These are phyloP conservation scores for Aeschynomene evenia DNA, from an alignment of 306 rosid species.

Conservation along the genomic window DNA sequence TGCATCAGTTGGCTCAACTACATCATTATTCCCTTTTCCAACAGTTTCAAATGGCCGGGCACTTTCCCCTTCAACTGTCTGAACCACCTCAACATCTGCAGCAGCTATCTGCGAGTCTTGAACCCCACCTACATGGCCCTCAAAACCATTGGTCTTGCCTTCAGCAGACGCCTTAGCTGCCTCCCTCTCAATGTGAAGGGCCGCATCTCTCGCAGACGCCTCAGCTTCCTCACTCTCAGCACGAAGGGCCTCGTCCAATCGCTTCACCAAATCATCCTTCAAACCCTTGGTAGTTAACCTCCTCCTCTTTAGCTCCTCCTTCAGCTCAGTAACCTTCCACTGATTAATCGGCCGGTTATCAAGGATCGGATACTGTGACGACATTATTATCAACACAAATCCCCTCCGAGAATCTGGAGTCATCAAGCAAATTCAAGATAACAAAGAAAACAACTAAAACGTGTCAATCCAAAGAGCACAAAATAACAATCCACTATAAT, in stretches of 20 bases:
- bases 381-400: slow-evolving; percentile 55
- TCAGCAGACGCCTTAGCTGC: slow-evolving; percentile 29
- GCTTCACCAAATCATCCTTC: slow-evolving; percentile 86
- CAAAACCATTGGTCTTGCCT: slow-evolving; percentile 38
- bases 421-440: slow-evolving; percentile 8
- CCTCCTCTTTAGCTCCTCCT: slow-evolving; percentile 87
- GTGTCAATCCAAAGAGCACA: background rate
- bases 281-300: slow-evolving; percentile 68
- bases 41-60: background rate
- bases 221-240: slow-evolving; percentile 45
- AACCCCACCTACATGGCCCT: slow-evolving; percentile 28
- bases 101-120: slow-evolving; percentile 23
- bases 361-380: slow-evolving; percentile 64
- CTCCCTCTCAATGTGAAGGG: slow-evolving; percentile 56
- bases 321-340: slow-evolving; percentile 90
- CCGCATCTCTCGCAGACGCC: slow-evolving; percentile 39
- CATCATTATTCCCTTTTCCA: slow-evolving; percentile 24
- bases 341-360: slow-evolving; percentile 79
- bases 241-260: slow-evolving; percentile 73
- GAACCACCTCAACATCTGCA: slow-evolving; percentile 23
- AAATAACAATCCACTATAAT: background rate
- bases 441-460: background rate
- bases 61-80: background rate
- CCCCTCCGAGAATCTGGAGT: slow-evolving; percentile 43
- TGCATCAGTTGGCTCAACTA: slow-evolving; percentile 12